phyloP scores from a whole-genome alignment of 306 rosid genomes.

The Rosa rugosa region DNA sequence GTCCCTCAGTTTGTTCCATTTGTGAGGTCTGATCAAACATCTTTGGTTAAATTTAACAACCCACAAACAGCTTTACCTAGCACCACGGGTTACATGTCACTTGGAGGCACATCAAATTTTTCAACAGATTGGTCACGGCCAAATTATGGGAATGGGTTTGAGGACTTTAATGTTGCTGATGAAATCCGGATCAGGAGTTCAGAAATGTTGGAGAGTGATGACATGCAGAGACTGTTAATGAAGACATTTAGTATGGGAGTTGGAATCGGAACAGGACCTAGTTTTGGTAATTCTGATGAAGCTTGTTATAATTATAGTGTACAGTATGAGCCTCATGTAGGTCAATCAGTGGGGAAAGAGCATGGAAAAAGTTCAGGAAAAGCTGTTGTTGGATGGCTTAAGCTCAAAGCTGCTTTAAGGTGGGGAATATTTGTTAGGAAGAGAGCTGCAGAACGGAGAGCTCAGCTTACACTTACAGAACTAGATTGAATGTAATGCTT shows the following conservation, averaged over 20 bases:
- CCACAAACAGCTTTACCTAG: slow-evolving; percentile 43
- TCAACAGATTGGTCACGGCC: slow-evolving; percentile 62
- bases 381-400: slow-evolving; percentile 90
- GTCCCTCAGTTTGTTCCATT: slow-evolving; percentile 41
- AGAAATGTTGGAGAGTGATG: slow-evolving; percentile 78
- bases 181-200: slow-evolving; percentile 79
- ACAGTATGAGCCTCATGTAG: slow-evolving; percentile 58
- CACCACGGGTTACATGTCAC: slow-evolving; percentile 44
- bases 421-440: slow-evolving; percentile 87
- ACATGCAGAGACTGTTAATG: slow-evolving; percentile 68
- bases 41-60: slow-evolving; percentile 34
- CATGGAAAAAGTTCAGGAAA: slow-evolving; percentile 57
- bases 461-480: slow-evolving; percentile 76
- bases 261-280: slow-evolving; percentile 34
- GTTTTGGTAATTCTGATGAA: slow-evolving; percentile 48
- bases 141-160: slow-evolving; percentile 60
- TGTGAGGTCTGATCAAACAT: slow-evolving; percentile 43
- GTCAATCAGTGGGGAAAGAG: slow-evolving; percentile 41
- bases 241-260: slow-evolving; percentile 55
- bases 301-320: slow-evolving; percentile 49
- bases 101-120: slow-evolving; percentile 40
- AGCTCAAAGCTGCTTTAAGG: slow-evolving; percentile 86
- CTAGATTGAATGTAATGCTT: slow-evolving; percentile 46
- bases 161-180: slow-evolving; percentile 61
- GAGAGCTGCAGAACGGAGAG: slow-evolving; percentile 81